phyloP scores from a whole-genome alignment of 2,329 filamentous ascomycete species.

The Penicillium rolfsii region DNA sequence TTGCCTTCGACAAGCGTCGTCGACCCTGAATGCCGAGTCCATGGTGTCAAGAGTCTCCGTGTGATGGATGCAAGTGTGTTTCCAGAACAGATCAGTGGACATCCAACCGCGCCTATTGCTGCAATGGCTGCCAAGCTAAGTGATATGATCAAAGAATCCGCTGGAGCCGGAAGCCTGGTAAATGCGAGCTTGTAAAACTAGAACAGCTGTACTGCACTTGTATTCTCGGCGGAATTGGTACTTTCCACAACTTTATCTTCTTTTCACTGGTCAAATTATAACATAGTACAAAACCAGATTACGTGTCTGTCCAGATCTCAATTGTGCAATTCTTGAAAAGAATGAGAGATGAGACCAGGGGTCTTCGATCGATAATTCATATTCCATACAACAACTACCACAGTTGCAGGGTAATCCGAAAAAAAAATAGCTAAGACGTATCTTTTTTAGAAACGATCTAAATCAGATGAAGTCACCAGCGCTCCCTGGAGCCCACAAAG shows the following conservation, averaged over 20 bases:
- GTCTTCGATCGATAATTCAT: too few relatives aligned
- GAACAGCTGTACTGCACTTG: too few relatives aligned
- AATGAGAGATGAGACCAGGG: background rate
- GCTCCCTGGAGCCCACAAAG: background rate
- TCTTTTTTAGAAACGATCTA: background rate
- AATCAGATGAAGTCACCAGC: background rate
- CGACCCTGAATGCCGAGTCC: background rate
- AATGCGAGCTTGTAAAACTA: too few relatives aligned
- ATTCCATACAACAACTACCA: background rate
- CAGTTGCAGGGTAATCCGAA: background rate
- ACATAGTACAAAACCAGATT: background rate
- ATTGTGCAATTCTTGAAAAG: background rate
- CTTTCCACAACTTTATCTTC: too few relatives aligned
- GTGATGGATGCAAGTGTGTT: background rate
- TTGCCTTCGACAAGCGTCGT: background rate
- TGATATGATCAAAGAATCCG: background rate
- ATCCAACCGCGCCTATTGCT: background rate
- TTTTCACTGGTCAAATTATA: too few relatives aligned
- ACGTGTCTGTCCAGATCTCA: background rate
- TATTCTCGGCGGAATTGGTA: too few relatives aligned
- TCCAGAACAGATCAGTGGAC: background rate
- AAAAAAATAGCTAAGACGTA: background rate
- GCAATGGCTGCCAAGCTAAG: background rate
- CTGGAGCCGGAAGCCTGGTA: too few relatives aligned
- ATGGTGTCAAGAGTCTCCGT: background rate